phyloP scores from a whole-genome alignment of 352 stramenopile species.

The Globisporangium heterothallicum region DNA sequence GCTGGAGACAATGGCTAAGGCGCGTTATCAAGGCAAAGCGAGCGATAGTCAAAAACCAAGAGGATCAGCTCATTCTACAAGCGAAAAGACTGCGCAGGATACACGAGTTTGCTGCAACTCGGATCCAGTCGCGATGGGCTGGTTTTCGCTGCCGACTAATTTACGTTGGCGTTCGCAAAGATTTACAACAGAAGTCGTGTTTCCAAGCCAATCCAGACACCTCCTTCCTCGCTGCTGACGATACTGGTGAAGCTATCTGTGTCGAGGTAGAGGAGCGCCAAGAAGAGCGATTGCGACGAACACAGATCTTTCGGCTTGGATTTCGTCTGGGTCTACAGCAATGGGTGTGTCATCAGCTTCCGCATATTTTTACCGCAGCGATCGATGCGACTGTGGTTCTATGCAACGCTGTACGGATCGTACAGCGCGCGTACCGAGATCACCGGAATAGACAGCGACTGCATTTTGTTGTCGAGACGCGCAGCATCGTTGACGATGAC shows the following conservation, averaged over 20 bases:
- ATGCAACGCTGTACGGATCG: conserved; percentile 18
- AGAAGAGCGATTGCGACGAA: neutral
- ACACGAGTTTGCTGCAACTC: conserved; percentile 9
- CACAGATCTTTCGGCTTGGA: conserved; percentile 3
- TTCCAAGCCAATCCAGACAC: neutral
- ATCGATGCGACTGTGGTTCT: conserved; percentile 22
- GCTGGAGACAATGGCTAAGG: conserved; percentile 26
- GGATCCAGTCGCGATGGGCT: conserved; percentile 10
- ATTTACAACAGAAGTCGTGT: neutral
- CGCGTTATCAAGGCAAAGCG: conserved; percentile 21
- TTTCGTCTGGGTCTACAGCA: conserved; percentile 19
- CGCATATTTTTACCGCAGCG: conserved; percentile 27
- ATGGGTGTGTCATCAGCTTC: conserved; percentile 33
- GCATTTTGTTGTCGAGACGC: conserved; percentile 12
- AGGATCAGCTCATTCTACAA: conserved; percentile 27
- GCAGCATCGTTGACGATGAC: neutral
- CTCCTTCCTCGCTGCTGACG: neutral
- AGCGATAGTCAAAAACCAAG: conserved; percentile 23
- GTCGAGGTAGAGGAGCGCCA: neutral
- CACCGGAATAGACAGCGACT: conserved; percentile 18
- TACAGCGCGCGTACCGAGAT: conserved; percentile 25
- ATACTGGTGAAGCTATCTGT: neutral
- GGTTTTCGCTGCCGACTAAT: conserved; percentile 9
- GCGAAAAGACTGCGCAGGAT: conserved; percentile 13
- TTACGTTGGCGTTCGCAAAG: conserved; percentile 2